Base-by-base conservation (phyloP, 805 yeast genomes). In the Myxozyma melibiosi region DNA sequence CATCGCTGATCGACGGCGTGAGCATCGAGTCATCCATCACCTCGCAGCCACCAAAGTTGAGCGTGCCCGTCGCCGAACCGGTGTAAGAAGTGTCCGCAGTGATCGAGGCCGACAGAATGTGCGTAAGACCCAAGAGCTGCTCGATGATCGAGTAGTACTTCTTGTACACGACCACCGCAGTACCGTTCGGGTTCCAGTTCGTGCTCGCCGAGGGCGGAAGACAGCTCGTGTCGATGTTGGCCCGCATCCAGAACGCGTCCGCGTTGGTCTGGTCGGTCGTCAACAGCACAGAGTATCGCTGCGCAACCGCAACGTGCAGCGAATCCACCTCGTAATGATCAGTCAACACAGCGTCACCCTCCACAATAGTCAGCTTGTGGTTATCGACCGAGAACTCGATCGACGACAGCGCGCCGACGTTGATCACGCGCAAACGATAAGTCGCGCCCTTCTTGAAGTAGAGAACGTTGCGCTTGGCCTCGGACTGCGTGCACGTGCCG, bases 401-500 rank as follows among this genome's bases (percentile, higher is more conserved):
- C 11, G 53, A 51, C 2, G 47, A 30, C n/a, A 49, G 13, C 6
- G 54, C 30, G 3, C 57, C 53, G 5, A 51, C 25, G 22, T 58
- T 58, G 13, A 58, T 30, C 9, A 58, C 30, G 9, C 62, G 60
- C 4, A 58, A 42, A 7, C 62, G 51, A 22, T 58, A 58, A 3
- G 34, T 30, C 34, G 33, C 33, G 24, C 41, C 48, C 18, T 27
- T 20, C 20, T 35, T 33, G 25, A 58, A 51, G 16, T 47, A n/a
- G 38, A 58, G 55, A 8, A 24, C 42, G 33, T 59, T 7, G 55
- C 55, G 53, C 60, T 55, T 18, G 62, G 64, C 1, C 61, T 52
- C 14, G 58, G 50, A 35, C 37, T 57, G 65, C 34, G 60, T 58
- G 11, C 65, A 65, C 1, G 67, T 66, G 20, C 67, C 67, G 45